A percentile compares a stretch with the other conserved stretches of the same genome.
These are phyloP conservation scores for Mycena chlorophos DNA, from an alignment of 768 basidiomycete species.

Conservation along the genomic window DNA sequence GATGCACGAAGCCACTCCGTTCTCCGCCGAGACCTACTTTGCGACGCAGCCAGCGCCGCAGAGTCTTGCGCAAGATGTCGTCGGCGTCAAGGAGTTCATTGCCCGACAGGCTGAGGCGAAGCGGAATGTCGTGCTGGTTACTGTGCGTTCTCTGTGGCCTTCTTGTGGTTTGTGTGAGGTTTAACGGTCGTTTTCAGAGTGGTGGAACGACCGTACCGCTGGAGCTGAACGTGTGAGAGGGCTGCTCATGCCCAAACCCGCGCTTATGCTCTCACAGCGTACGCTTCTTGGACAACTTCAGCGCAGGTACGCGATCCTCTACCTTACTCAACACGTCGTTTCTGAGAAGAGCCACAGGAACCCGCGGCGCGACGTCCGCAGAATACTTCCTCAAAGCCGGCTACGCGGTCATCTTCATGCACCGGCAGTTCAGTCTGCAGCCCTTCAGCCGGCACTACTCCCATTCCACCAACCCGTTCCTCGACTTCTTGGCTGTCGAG, in stretches of 20 bases:
- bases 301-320: slow-evolving; percentile 66
- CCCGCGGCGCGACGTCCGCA: slow-evolving; percentile 94
- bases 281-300: slow-evolving; percentile 98
- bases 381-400: slow-evolving; percentile 94
- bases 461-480: slow-evolving; percentile 96
- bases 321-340: slow-evolving; percentile 10
- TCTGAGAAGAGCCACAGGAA: slow-evolving; percentile 58
- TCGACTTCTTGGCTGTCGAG: slow-evolving; percentile 87
- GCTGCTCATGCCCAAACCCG: slow-evolving; percentile 27
- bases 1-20: slow-evolving; percentile 40
- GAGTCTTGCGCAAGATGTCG: slow-evolving; percentile 67
- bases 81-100: slow-evolving; percentile 67
- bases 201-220: slow-evolving; percentile 97
- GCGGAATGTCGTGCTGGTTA: slow-evolving; percentile 87
- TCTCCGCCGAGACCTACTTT: slow-evolving; percentile 91
- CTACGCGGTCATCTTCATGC: slow-evolving; percentile 99
- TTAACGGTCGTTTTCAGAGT: slow-evolving; percentile 55
- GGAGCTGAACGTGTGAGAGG: slow-evolving; percentile 96
- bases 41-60: slow-evolving; percentile 80
- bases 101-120: slow-evolving; percentile 60
- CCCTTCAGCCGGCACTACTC: slow-evolving; percentile 98
- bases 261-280: slow-evolving; percentile 62
- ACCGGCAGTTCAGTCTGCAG: slow-evolving; percentile 95
- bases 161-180: slow-evolving; percentile 7
- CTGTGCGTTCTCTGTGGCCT: slow-evolving; percentile 65